phyloP scores from a whole-genome alignment of 2,329 filamentous ascomycete genomes.

The Penicillium sp. region DNA sequence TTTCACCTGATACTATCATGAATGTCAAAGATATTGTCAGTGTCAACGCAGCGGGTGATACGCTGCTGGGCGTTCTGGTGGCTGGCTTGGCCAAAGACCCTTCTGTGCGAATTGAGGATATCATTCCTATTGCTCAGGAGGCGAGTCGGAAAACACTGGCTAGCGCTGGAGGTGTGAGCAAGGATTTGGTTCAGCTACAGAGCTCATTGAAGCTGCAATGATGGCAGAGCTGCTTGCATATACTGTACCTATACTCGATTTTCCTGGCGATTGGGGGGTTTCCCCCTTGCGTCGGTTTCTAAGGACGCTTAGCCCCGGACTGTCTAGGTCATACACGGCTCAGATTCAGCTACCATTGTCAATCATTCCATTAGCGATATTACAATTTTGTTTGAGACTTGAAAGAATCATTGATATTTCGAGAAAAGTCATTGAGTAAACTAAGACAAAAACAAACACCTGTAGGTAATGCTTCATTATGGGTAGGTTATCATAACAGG shows the following conservation, averaged over 20 bases:
- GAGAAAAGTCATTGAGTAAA: not conserved
- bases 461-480: not conserved
- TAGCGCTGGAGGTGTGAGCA: slow-evolving; percentile 67
- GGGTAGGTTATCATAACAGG: not conserved
- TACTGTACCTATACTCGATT: not conserved
- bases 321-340: not conserved
- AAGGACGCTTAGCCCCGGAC: not conserved
- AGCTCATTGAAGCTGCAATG: slow-evolving; percentile 5
- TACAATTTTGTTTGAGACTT: not conserved
- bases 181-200: slow-evolving; percentile 29
- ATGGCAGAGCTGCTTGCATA: not conserved
- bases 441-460: not conserved
- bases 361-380: not conserved
- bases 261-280: too few relatives aligned
- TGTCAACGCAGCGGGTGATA: slow-evolving; percentile 93
- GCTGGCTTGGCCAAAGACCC: slow-evolving; percentile 65
- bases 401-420: not conserved
- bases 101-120: slow-evolving; percentile 50
- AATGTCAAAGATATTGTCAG: slow-evolving; percentile 67
- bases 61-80: slow-evolving; percentile 82
- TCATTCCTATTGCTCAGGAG: slow-evolving; percentile 77
- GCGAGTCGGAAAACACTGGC: slow-evolving; percentile 77
- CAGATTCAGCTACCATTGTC: not conserved
- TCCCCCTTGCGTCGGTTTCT: not conserved
- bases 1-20: slow-evolving; percentile 66